Evolutionary conservation across 129 eudicot genomes (phyloP).

Genomic region (Arctium minus): DNA sequence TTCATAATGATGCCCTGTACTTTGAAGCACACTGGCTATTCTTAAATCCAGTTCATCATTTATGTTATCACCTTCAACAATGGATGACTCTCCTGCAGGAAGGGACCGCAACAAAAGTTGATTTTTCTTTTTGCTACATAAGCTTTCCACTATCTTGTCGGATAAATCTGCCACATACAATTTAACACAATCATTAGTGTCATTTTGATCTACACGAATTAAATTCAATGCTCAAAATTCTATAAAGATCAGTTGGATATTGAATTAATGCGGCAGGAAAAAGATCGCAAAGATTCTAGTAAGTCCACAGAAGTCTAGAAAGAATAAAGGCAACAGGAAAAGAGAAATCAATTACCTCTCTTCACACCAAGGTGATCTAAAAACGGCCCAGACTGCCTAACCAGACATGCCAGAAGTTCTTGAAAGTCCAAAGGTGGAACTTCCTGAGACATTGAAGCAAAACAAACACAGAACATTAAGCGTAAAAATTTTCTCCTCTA

Average conservation of each 20-base stretch:
- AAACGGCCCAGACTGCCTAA: constrained; percentile 89
- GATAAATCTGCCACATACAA: constrained; percentile 57
- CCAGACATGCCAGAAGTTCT: constrained; percentile 78
- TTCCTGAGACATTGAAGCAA: constrained; percentile 44
- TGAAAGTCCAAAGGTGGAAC: constrained; percentile 85
- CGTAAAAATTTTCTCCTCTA: not conserved
- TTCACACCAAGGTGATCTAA: constrained; percentile 82
- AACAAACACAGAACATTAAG: not conserved
- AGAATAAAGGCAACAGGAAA: not conserved
- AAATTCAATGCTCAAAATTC: not conserved
- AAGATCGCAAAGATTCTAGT: not conserved
- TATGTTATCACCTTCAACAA: constrained; percentile 44
- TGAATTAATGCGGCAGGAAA: not conserved
- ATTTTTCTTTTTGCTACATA: constrained; percentile 71
- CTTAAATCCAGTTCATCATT: constrained; percentile 81
- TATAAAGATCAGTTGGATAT: not conserved
- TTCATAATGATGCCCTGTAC: constrained; percentile 89
- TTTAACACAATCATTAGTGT: not conserved
- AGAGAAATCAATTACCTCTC: constrained; percentile 44
- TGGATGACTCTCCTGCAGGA: constrained; percentile 54
- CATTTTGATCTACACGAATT: not conserved
- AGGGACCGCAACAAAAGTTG: constrained; percentile 55
- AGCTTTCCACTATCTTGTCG: constrained; percentile 83
- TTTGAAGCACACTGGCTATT: constrained; percentile 83
- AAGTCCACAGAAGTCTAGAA: not conserved